Percentiles rank a stretch among this genome's conserved stretches.
phyloP scores from a whole-genome alignment of 2,329 filamentous ascomycete genomes.

The Leptographium lundbergii region DNA sequence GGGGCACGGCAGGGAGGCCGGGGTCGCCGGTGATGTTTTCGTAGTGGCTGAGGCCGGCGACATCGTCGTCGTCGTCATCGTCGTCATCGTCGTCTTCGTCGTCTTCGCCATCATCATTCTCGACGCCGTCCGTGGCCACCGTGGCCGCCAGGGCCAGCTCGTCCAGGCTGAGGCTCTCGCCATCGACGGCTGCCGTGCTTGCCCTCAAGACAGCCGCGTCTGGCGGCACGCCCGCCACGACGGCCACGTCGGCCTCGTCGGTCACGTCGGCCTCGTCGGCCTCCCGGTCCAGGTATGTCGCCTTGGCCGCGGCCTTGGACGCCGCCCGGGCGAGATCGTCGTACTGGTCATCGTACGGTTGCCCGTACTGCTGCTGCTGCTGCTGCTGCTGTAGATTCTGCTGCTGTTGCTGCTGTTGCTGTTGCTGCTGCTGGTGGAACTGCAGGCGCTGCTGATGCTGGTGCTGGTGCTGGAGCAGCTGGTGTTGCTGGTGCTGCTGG shows the following conservation, averaged over 20 bases:
- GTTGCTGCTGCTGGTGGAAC: conserved; percentile 18
- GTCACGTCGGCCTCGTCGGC: background rate
- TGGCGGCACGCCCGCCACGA: background rate
- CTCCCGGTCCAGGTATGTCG: background rate
- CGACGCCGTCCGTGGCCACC: background rate
- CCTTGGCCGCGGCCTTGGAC: background rate
- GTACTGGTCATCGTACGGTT: conserved; percentile 2
- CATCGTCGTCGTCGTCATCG: background rate
- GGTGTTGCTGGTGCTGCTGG: conserved; percentile 18
- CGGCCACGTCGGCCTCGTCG: background rate
- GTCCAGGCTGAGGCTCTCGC: conserved; percentile 1
- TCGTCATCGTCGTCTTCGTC: background rate
- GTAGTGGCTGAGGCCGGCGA: background rate
- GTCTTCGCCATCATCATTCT: background rate
- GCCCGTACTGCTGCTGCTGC: conserved; percentile 5
- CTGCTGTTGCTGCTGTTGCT: conserved; percentile 18
- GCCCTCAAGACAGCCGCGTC: background rate
- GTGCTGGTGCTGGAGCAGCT: conserved; percentile 15
- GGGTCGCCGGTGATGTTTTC: background rate
- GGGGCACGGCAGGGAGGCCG: conserved; percentile 6
- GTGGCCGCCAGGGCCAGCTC: conserved; percentile 1
- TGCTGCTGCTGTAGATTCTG: conserved; percentile 15
- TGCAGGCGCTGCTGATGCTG: conserved; percentile 14
- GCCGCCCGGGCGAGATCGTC: too few species aligned
- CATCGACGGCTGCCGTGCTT: background rate